A percentile compares a stretch with the other conserved stretches of the same genome.
phyloP scores from a whole-genome alignment of 163 green algal species.

The Trebouxiophyceae sp. region DNA sequence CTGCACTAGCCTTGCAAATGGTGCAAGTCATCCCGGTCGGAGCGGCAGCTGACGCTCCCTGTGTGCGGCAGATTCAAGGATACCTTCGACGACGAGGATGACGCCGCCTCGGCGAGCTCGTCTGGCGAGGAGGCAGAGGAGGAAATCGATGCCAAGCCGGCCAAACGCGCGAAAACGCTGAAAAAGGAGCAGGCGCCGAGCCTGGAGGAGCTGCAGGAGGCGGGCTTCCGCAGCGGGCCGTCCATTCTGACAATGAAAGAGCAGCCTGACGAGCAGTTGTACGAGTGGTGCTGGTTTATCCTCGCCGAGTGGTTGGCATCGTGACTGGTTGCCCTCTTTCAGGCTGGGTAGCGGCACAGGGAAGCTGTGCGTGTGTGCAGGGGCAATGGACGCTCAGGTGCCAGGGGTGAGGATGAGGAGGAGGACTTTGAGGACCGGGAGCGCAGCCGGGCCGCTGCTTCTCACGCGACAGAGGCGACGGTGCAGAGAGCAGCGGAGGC shows the following conservation, averaged over 20 bases:
- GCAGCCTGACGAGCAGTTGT: background rate
- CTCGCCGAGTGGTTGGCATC: too few relatives aligned
- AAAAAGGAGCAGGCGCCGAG: background rate
- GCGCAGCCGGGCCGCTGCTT: background rate
- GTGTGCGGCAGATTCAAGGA: constrained; percentile 1
- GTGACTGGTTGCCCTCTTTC: too few relatives aligned
- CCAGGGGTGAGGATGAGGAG: background rate
- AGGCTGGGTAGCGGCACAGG: background rate
- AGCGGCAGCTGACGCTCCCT: too few relatives aligned
- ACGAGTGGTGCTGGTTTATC: background rate
- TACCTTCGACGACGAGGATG: background rate
- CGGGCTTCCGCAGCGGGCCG: background rate
- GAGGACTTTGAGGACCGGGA: background rate
- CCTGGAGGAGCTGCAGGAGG: background rate
- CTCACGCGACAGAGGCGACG: background rate
- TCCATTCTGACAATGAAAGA: background rate
- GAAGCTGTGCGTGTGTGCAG: background rate
- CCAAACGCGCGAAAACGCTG: background rate
- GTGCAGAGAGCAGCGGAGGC: background rate
- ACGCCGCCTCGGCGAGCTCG: background rate
- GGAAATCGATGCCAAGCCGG: background rate
- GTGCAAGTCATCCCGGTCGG: too few relatives aligned
- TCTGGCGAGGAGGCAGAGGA: background rate
- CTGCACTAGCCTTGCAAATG: too few relatives aligned
- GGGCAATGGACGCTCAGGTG: background rate